Base-by-base conservation (phyloP, 2,329 filamentous ascomycete genomes). In the Dactylellina sp. region DNA sequence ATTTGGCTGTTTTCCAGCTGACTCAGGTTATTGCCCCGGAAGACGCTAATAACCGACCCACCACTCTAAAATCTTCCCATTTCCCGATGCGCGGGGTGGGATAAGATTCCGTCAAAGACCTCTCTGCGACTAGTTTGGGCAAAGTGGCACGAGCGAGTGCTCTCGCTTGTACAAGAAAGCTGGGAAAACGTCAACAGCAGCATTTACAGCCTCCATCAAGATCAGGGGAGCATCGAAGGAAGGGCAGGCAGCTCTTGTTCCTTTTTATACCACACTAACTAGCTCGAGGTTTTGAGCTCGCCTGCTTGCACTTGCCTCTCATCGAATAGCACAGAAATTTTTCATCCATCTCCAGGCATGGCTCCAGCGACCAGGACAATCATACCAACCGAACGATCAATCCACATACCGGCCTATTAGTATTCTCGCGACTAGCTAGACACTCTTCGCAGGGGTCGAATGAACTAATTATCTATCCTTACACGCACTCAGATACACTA, bases 181-280 rank as follows among this genome's bases (percentile, higher is more conserved):
- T 71, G 56, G 37, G 47, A 64, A 24, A 32, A 59, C 16, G 57
- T 20, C 24, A 59, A 9, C 59, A 63, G 47, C 60, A 47, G 18
- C 57, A 71, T 40, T 53, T 28, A 12, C 42, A 46, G 42, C 42
- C 42, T 18, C 40, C n/a, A n/a, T n/a, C n/a, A n/a, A n/a, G n/a
- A n/a, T n/a, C n/a, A n/a, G n/a, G n/a, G n/a, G n/a, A n/a, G n/a
- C n/a, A n/a, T n/a, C n/a, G n/a, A n/a, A n/a, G n/a, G n/a, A n/a
- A n/a, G n/a, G n/a, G n/a, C n/a, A n/a, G n/a, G n/a, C n/a, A n/a
- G 12, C 37, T 76, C 75, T 35, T 77, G 72, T 24, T 49, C 71
- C 35, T 75, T 61, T 3, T 76, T 46, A 6, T 46, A 20, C 20
- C 20, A 6, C 14, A 12, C 39, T n/a, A 7, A 5, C 39, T 35